Percentiles rank a stretch among this genome's conserved stretches.
phyloP scores from a whole-genome alignment of 75 land plant genomes.

The Larix kaempferi region DNA sequence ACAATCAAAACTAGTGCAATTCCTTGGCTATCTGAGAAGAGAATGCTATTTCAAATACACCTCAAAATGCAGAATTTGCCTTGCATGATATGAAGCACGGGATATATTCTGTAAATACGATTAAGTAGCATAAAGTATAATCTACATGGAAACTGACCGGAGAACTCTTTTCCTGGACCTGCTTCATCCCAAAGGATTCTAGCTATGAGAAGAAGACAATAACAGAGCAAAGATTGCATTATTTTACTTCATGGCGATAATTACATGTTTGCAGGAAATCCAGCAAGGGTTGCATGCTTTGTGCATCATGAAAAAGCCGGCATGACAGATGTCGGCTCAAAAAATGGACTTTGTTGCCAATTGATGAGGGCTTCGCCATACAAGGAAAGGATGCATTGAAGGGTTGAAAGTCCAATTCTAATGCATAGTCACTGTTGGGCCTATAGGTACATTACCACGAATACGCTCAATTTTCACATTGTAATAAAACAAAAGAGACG shows the following conservation, averaged over 20 bases:
- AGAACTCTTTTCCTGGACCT: too few species aligned
- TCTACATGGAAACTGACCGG: too few species aligned
- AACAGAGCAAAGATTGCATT: too few species aligned
- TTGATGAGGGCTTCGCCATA: constrained; percentile 59
- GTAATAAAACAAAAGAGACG: background rate
- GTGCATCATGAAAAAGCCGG: constrained; percentile 31
- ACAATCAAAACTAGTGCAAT: too few species aligned
- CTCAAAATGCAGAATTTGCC: too few species aligned
- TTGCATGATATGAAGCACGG: too few species aligned
- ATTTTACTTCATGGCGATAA: constrained; percentile 61
- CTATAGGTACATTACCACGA: constrained; percentile 23
- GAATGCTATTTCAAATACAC: too few species aligned
- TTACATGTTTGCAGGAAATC: constrained; percentile 58
- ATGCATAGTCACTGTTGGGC: constrained; percentile 66
- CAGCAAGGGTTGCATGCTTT: constrained; percentile 55
- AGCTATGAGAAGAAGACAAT: too few species aligned
- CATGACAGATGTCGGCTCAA: constrained; percentile 57
- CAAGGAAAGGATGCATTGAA: constrained; percentile 59
- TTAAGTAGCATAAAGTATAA: too few species aligned
- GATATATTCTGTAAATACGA: too few species aligned
- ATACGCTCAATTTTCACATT: background rate
- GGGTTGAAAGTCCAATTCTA: constrained; percentile 87
- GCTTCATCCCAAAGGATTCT: too few species aligned
- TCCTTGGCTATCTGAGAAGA: too few species aligned
- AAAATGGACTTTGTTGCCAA: constrained; percentile 79